Percentiles rank a stretch among this genome's conserved stretches.
These are phyloP conservation scores for Rugonectria rugulosa DNA, from an alignment of 2,329 filamentous ascomycete genomes.

Conservation along the genomic window DNA sequence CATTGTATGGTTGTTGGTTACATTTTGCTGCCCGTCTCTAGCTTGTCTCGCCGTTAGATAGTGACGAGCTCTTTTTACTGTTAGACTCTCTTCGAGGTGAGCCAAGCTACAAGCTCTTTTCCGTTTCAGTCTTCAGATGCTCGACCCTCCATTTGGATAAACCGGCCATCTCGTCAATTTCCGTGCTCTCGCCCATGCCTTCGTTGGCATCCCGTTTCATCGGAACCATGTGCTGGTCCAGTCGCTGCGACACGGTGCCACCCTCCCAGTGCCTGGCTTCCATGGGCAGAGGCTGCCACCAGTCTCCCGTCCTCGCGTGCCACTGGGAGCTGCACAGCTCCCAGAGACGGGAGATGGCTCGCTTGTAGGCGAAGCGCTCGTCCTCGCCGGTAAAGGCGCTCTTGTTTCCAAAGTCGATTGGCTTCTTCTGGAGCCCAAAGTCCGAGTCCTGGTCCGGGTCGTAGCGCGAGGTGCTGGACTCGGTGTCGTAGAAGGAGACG, in stretches of 20 bases:
- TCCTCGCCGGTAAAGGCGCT: constrained; percentile 80
- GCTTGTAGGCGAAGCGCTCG: constrained; percentile 81
- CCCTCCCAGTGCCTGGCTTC: constrained; percentile 74
- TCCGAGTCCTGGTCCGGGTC: constrained; percentile 66
- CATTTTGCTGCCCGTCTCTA: background rate
- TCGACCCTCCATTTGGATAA: constrained; percentile 49
- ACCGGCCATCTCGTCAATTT: constrained; percentile 48
- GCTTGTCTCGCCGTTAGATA: too few species aligned
- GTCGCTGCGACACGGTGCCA: constrained; percentile 37
- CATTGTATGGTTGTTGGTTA: background rate
- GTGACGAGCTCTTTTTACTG: background rate
- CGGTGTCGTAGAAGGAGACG: constrained; percentile 68
- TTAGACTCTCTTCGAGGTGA: background rate
- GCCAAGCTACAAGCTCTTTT: constrained; percentile 23
- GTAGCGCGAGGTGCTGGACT: constrained; percentile 55
- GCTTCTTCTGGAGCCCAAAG: constrained; percentile 52
- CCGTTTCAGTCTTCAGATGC: constrained; percentile 40
- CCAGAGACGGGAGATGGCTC: constrained; percentile 80
- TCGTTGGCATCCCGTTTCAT: constrained; percentile 32
- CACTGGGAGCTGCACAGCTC: constrained; percentile 78
- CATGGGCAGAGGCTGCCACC: constrained; percentile 74
- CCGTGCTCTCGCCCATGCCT: constrained; percentile 44
- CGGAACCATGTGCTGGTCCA: constrained; percentile 12
- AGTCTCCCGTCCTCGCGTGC: constrained; percentile 70
- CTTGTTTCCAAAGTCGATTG: constrained; percentile 72